Base-by-base conservation (phyloP, 495 filamentous ascomycete genomes). In the Aspergillus funiculosus region DNA sequence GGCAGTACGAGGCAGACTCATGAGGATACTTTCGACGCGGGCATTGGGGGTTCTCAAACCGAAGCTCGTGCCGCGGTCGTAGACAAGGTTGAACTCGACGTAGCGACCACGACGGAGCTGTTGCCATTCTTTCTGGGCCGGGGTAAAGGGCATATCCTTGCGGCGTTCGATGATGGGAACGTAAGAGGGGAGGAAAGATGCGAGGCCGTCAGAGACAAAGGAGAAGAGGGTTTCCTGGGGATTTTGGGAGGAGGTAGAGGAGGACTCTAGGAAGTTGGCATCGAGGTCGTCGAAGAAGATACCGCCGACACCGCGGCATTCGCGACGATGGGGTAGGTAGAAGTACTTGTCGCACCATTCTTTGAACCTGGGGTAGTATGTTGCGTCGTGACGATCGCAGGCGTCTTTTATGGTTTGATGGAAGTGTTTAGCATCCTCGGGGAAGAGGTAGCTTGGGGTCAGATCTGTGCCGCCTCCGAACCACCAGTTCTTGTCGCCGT, bases 271-370 rank as follows among this genome's bases (percentile, higher is more conserved):
- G 61, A 71, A 72, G 45, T 55, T 64, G 52, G 88, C 86, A 61
- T 97, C 92, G 15, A 97, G 72, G 57, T 99, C 92, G 63, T 98
- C 92, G 58, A 99, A 99, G 76, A 99, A 99, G 62, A 99, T 97
- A 15, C 92, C 92, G 24, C 92, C 92, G 18, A 99, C 66, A 32
- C 92, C 92, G 25, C 92, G 82, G n/a, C 78, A 72, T 68, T 99
- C 92, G 43, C 77, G 76, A 25, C 92, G 87, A 66, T 99, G 92
- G 53, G 87, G 87, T 56, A 95, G 81, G 68, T 77, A 81, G 67
- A 99, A 99, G 72, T 99, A 99, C 52, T 90, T 82, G 61, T 99
- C 92, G 61, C 92, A 99, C 92, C 92, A 99, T 51, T 84, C 80
- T 71, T 99, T 99, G 77, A 97, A 99, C 24, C 81, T 81, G 9